These are phyloP conservation scores for Gracilariopsis chorda DNA, from an alignment of 23 red algal species.

Conservation along the genomic window DNA sequence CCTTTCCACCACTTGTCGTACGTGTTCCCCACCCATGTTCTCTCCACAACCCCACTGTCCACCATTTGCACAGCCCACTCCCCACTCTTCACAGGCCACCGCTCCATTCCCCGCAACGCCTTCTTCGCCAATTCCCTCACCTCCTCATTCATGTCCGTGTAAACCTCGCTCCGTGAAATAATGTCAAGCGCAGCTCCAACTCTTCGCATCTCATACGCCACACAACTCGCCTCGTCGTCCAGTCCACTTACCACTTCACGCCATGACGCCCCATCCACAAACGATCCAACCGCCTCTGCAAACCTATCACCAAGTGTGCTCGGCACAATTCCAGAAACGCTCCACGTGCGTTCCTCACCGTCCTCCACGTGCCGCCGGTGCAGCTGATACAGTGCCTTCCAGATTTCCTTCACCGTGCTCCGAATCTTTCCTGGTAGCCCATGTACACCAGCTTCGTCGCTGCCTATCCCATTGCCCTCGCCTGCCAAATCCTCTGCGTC, in stretches of 20 bases:
- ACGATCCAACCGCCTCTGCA: neutral
- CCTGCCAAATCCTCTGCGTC: neutral
- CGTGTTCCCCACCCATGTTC: neutral
- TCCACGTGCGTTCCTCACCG: neutral
- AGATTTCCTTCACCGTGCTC: conserved; percentile 25
- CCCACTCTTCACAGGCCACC: neutral
- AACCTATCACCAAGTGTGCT: neutral
- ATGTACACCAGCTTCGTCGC: neutral
- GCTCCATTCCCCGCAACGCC: neutral
- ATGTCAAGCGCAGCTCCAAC: neutral
- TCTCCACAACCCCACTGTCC: conserved; percentile 7
- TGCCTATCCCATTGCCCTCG: neutral
- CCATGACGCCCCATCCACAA: neutral
- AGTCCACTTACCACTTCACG: neutral
- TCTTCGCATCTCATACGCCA: neutral
- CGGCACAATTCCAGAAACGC: neutral
- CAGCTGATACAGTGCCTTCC: conserved; percentile 19
- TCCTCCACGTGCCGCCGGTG: conserved; percentile 27
- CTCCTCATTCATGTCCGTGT: neutral
- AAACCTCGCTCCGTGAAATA: neutral
- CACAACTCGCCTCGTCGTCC: neutral
- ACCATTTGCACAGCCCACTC: neutral
- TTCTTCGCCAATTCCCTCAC: neutral
- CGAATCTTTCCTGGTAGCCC: neutral
- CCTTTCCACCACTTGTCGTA: conserved; percentile 51